Evolutionary conservation across 495 filamentous ascomycete species (phyloP), one percentile per base, ranked within the genome.

Genomic region (Penicillium taxi): DNA sequence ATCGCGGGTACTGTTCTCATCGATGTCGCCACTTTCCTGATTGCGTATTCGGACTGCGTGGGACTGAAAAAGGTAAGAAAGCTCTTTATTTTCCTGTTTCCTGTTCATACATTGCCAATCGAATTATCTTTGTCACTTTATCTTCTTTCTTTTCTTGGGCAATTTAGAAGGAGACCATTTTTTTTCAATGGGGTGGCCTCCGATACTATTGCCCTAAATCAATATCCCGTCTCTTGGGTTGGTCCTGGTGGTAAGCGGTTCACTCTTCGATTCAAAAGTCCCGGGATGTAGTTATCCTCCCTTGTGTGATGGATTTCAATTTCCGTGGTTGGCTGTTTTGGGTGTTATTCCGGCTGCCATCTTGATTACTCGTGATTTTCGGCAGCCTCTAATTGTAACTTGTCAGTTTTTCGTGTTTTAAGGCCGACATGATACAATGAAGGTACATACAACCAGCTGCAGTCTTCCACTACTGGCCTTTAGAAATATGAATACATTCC

Each of bases 191-290:
- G 41, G 41, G 70, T 73, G 74, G 75, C 67, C 76, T 82, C 73
- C 84, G 87, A 94, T 94, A 94, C 87, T 83, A 82, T 67, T 85
- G 77, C 82, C 87, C 86, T 55, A 94, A 57, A 94, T 64, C 20
- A 44, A 50, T 30, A 41, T 42, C 26, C 31, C 39, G 9, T 21
- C 4, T 38, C 33, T 41, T 37, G 34, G 27, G 41, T 41, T 58
- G 47, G 46, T 47, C 45, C 41, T 57, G 58, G 47, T 58, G 47
- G 45, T 27, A 39, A 35, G 36, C 49, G 30, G 38, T 41, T 48
- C 18, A 16, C 26, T 26, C 12, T 31, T 16, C n/a, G 30, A 28
- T n/a, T n/a, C 42, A 45, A 39, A 48, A 22, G 46, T 23, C 23
- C 34, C 37, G 25, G 35, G 41, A 26, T 30, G 49, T 48, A 59